Percentiles rank a stretch among this genome's conserved stretches.
These are phyloP conservation scores for Daedalea quercina DNA, from an alignment of 768 basidiomycete genomes.

Conservation along the genomic window DNA sequence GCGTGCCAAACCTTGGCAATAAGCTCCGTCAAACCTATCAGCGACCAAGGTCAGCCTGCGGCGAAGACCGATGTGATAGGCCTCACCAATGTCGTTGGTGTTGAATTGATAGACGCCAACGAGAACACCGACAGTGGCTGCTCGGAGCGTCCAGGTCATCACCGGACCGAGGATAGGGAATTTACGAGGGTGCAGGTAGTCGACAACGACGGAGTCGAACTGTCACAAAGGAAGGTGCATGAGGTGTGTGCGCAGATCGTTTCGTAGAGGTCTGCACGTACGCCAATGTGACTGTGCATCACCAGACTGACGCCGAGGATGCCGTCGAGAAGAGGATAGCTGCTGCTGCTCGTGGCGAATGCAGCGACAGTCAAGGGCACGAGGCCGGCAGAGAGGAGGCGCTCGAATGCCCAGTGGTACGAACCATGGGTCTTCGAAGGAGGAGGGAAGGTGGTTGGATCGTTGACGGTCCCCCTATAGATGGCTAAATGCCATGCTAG, in stretches of 20 bases:
- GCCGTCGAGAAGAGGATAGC: slow-evolving; percentile 85
- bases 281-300: slow-evolving; percentile 95
- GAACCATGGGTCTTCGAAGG: slow-evolving; percentile 81
- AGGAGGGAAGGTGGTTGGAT: slow-evolving; percentile 84
- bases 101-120: slow-evolving; percentile 97
- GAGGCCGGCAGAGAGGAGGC: slow-evolving; percentile 79
- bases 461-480: slow-evolving; percentile 89
- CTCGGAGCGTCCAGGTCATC: slow-evolving; percentile 69
- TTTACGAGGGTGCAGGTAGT: slow-evolving; percentile 92
- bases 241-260: neutral
- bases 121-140: slow-evolving; percentile 72
- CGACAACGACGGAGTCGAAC: slow-evolving; percentile 74
- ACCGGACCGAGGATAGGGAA: slow-evolving; percentile 76
- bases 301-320: slow-evolving; percentile 82
- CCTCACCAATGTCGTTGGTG: slow-evolving; percentile 94
- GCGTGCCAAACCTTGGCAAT: slow-evolving; percentile 81
- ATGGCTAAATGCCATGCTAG: slow-evolving; percentile 45
- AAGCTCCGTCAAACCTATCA: slow-evolving; percentile 76
- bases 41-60: neutral
- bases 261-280: slow-evolving; percentile 29
- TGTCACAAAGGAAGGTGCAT: slow-evolving; percentile 21
- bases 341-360: slow-evolving; percentile 68
- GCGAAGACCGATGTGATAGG: neutral
- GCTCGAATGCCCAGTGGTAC: slow-evolving; percentile 91
- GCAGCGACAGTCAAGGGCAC: slow-evolving; percentile 87